These are phyloP conservation scores for Cyclotella choctawhatcheeana DNA, from an alignment of 108 stramenopile genomes.

Conservation along the genomic window DNA sequence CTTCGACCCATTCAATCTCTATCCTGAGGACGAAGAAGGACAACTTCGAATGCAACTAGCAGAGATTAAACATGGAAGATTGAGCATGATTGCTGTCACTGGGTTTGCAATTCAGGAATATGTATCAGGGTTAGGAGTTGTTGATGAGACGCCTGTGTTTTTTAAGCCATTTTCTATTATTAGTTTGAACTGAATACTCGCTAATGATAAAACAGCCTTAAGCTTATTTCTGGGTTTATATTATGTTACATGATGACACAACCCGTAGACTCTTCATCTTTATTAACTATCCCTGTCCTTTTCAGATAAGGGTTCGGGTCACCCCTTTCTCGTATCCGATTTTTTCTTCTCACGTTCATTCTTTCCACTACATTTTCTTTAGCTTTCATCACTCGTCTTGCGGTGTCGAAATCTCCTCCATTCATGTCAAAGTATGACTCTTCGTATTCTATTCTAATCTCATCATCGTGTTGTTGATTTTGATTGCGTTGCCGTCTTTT, in stretches of 20 bases:
- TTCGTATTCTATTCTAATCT: slow-evolving; percentile 47
- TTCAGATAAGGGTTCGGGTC: slow-evolving; percentile 47
- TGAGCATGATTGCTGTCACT: slow-evolving; percentile 81
- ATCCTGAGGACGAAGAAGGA: slow-evolving; percentile 61
- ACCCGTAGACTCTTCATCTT: slow-evolving; percentile 19
- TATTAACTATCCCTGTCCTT: not conserved
- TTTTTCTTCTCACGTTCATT: slow-evolving; percentile 49
- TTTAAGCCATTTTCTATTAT: slow-evolving; percentile 31
- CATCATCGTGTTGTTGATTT: slow-evolving; percentile 13
- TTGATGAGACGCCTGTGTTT: slow-evolving; percentile 77
- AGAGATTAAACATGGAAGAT: slow-evolving; percentile 88
- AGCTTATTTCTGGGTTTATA: not conserved
- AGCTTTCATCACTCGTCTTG: slow-evolving; percentile 17
- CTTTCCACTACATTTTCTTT: slow-evolving; percentile 51
- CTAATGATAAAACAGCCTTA: no score
- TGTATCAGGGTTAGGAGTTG: slow-evolving; percentile 60
- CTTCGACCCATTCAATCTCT: slow-evolving; percentile 85
- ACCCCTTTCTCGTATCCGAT: slow-evolving; percentile 48
- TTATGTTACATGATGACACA: slow-evolving; percentile 46
- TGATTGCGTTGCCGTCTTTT: slow-evolving; percentile 24
- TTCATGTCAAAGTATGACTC: slow-evolving; percentile 54
- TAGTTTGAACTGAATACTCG: no score
- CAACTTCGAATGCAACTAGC: slow-evolving; percentile 76
- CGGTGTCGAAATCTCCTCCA: slow-evolving; percentile 8
- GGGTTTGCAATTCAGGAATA: slow-evolving; percentile 76